phyloP scores from a whole-genome alignment of 768 basidiomycete genomes.

The Pulveroboletus sp. region DNA sequence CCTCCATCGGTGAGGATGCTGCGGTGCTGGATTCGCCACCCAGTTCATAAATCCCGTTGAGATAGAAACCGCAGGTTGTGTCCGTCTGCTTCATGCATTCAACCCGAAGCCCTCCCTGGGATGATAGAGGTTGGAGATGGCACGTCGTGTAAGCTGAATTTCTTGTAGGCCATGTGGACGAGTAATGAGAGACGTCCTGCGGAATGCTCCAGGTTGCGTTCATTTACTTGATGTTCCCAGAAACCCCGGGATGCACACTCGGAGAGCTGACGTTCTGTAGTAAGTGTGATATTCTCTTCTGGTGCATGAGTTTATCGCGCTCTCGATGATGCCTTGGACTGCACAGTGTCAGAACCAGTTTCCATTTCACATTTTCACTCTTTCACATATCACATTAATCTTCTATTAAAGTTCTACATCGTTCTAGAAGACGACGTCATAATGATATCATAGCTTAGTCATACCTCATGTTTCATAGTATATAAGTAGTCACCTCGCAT shows the following conservation, averaged over 20 bases:
- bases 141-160: too few relatives aligned
- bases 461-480: too few relatives aligned
- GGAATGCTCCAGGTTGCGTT: slow-evolving; percentile 15
- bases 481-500: too few relatives aligned
- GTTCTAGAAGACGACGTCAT: too few relatives aligned
- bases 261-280: slow-evolving; percentile 18
- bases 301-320: too few relatives aligned
- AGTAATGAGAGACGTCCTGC: not conserved
- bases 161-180: not conserved
- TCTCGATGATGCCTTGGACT: too few relatives aligned
- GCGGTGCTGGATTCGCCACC: slow-evolving; percentile 22
- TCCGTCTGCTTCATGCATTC: not conserved
- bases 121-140: slow-evolving; percentile 12
- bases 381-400: too few relatives aligned
- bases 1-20: slow-evolving; percentile 56
- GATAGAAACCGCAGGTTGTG: slow-evolving; percentile 1
- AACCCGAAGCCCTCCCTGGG: not conserved
- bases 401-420: too few relatives aligned
- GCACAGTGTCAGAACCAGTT: too few relatives aligned
- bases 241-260: slow-evolving; percentile 17
- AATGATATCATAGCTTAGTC: too few relatives aligned
- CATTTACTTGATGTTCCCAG: slow-evolving; percentile 17
- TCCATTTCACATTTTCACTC: too few relatives aligned
- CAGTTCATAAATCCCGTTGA: slow-evolving; percentile 12
- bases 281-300: too few relatives aligned